Evolutionary conservation across 2,329 filamentous ascomycete genomes (phyloP).

Genomic region (Rhytidhysteron rufulum): DNA sequence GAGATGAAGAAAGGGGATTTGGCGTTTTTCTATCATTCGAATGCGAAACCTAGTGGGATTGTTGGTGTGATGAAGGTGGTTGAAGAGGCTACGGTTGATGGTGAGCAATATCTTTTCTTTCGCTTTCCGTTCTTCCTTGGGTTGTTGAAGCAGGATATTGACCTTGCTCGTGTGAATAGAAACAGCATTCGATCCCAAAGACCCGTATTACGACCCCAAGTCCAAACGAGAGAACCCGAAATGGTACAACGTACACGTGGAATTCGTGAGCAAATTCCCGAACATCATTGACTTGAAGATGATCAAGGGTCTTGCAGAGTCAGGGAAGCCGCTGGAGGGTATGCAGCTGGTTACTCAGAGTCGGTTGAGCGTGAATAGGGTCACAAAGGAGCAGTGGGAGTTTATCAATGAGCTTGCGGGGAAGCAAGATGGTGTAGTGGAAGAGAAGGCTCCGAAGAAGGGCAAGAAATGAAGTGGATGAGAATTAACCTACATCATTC

Average conservation of each 20-base stretch:
- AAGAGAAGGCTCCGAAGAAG: too few species aligned
- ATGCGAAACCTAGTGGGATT: constrained; percentile 84
- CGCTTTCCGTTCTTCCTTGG: constrained; percentile 14
- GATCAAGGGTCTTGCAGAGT: constrained; percentile 60
- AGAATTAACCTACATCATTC: too few species aligned
- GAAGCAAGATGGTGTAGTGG: too few species aligned
- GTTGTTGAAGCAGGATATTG: background rate
- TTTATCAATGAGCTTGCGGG: constrained; percentile 54
- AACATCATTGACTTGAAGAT: constrained; percentile 67
- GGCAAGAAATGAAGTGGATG: too few species aligned
- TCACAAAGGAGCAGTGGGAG: constrained; percentile 62
- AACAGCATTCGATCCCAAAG: constrained; percentile 65
- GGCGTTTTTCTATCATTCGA: constrained; percentile 96
- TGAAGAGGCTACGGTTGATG: constrained; percentile 74
- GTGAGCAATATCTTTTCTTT: constrained; percentile 45
- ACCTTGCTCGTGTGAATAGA: constrained; percentile 34
- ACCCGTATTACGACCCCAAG: constrained; percentile 80
- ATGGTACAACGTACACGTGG: constrained; percentile 88
- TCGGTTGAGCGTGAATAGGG: constrained; percentile 76
- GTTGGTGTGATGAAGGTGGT: constrained; percentile 88
- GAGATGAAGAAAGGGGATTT: constrained; percentile 88
- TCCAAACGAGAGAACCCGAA: constrained; percentile 66
- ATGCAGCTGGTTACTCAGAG: constrained; percentile 83
- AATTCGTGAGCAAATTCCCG: constrained; percentile 78
- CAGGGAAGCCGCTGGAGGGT: constrained; percentile 57